phyloP scores from a whole-genome alignment of 2,329 filamentous ascomycete genomes.

The Thelonectria blattea region DNA sequence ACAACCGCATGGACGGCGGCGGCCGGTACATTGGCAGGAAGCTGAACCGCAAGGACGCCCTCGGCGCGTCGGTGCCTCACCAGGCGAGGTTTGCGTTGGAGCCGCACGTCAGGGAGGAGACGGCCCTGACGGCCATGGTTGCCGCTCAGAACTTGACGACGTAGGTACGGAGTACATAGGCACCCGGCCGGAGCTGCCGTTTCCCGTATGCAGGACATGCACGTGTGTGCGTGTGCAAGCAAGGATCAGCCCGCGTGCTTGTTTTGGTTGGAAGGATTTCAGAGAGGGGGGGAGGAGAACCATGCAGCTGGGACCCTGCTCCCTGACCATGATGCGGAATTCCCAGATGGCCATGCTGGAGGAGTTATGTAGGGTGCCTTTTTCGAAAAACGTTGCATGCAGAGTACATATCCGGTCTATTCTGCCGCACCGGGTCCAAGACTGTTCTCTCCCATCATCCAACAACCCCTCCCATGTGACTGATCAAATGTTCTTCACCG shows the following conservation, averaged over 20 bases:
- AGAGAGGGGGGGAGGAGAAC: slow-evolving; percentile 2
- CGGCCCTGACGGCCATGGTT: neutral
- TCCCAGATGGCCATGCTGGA: slow-evolving; percentile 4
- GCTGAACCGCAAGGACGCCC: slow-evolving; percentile 49
- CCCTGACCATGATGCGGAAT: neutral
- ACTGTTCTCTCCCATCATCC: slow-evolving; percentile 5
- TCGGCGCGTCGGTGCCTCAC: slow-evolving; percentile 50
- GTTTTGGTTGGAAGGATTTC: neutral
- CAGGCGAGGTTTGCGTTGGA: slow-evolving; percentile 45
- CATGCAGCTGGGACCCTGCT: slow-evolving; percentile 7
- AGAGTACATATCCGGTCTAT: slow-evolving; percentile 1
- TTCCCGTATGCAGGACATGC: slow-evolving; percentile 4
- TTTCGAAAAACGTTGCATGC: neutral
- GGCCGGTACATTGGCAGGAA: slow-evolving; percentile 50
- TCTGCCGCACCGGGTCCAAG: neutral
- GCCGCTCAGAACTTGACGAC: neutral
- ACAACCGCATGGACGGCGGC: slow-evolving; percentile 56
- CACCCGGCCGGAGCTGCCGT: too few relatives aligned
- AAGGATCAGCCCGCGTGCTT: neutral
- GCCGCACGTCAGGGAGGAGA: slow-evolving; percentile 45
- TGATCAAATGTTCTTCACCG: slow-evolving; percentile 1
- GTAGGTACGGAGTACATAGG: too few relatives aligned
- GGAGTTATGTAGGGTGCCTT: slow-evolving; percentile 4
- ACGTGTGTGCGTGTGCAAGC: slow-evolving; percentile 6
- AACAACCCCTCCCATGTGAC: neutral